Evolutionary conservation across 2,329 filamentous ascomycete species (phyloP), one percentile per base, ranked within the genome.

Genomic region (Arthroderma uncinatum): DNA sequence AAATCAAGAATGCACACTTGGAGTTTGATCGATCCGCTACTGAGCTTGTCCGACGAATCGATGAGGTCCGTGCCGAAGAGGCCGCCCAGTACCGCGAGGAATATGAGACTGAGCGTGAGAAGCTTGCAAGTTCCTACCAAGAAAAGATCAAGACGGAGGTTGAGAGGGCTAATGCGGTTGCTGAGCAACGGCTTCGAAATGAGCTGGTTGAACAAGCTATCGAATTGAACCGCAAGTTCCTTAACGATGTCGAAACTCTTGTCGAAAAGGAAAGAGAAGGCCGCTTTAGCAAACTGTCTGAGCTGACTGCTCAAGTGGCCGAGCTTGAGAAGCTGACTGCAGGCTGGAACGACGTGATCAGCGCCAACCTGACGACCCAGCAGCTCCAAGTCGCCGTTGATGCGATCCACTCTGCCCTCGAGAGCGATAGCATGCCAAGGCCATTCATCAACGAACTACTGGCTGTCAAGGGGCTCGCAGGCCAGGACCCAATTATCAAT

Each of bases 311-410:
- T 34, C 85, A 85, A 10, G 88, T 98, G 16, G 78, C 79, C 39
- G 88, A 94, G 65, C 83, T 98, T 10, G 91, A 96, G 75, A 84
- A 85, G 71, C 82, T 98, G 56, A 94, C 91, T 1, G 82, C 82
- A 1, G 86, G 89, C 63, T 97, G 90, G 90, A 94, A 92, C 73
- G 82, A 84, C 40, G 89, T 97, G 37, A 83, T 98, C 21, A 90
- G 97, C 69, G 79, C 82, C 59, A 97, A 93, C 74, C 82, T 97
- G 61, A 86, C 88, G 73, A 96, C 93, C 0, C 93, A 98, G 73
- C 91, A 97, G 74, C 84, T 98, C 28, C 89, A 96, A 68, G 89
- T 98, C 36, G 93, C 93, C 19, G 87, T 97, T 30, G 93, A 98
- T 70, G 89, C 92, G 39, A 90, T 97, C 54, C 86, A 89, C 63